Evolutionary conservation across 345 rosid species (phyloP).

Genomic region (Linum lewisii): DNA sequence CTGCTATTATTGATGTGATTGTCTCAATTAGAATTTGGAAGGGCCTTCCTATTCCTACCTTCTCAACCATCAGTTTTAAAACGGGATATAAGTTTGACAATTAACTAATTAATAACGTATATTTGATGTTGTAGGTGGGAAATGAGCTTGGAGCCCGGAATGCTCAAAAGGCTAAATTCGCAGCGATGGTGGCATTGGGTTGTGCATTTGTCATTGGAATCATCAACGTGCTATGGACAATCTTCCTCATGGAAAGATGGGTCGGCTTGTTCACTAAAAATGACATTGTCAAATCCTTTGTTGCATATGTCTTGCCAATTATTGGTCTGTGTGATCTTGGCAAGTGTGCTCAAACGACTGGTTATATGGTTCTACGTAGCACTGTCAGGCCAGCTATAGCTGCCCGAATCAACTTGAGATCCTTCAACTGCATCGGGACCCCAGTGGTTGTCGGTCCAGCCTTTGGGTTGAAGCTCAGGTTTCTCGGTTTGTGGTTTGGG

Average conservation of each 20-base stretch:
- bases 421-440: conserved; percentile 88
- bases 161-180: conserved; percentile 76
- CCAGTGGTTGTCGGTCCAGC: conserved; percentile 91
- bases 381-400: conserved; percentile 76
- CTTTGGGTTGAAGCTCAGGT: conserved; percentile 60
- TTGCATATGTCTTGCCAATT: conserved; percentile 77
- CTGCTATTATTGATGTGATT: no score
- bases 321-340: conserved; percentile 89
- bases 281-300: conserved; percentile 46
- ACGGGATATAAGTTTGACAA: no score
- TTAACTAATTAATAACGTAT: no score
- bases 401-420: conserved; percentile 70
- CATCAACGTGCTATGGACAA: conserved; percentile 77
- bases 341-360: conserved; percentile 93
- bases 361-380: conserved; percentile 87
- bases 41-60: no score
- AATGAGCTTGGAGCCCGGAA: conserved; percentile 93
- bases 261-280: conserved; percentile 65
- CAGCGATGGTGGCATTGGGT: conserved; percentile 73
- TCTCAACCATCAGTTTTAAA: no score
- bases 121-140: no score
- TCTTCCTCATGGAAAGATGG: conserved; percentile 57
- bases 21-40: no score
- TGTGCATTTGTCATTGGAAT: conserved; percentile 69
- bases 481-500: conserved; percentile 89